Evolutionary conservation across 2,329 filamentous ascomycete species (phyloP).

Genomic region (Claviceps sp.): DNA sequence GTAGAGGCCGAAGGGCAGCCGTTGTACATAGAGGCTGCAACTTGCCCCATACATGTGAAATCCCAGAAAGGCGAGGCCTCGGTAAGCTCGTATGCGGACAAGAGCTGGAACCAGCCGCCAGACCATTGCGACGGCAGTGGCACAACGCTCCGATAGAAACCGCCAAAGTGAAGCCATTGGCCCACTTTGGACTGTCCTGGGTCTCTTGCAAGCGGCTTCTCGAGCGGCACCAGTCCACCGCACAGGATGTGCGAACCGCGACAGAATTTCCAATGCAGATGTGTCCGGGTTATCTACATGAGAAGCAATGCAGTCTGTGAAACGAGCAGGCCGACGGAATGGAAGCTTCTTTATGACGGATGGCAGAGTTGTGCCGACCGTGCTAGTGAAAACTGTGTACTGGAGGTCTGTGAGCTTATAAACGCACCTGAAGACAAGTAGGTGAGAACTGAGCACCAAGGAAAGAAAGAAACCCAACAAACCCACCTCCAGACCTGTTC

Average conservation of each 20-base stretch:
- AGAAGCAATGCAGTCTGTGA: background rate
- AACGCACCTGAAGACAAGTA: background rate
- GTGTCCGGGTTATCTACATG: background rate
- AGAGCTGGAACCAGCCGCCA: background rate
- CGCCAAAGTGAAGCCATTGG: background rate
- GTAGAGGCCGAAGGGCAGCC: slow-evolving; percentile 11
- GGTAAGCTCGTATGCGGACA: slow-evolving; percentile 1
- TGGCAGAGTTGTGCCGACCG: background rate
- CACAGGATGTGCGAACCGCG: background rate
- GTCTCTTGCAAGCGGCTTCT: background rate
- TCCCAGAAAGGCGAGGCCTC: background rate
- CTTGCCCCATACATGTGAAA: slow-evolving; percentile 6
- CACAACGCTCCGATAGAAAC: background rate
- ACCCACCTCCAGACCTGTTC: background rate
- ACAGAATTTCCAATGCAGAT: background rate
- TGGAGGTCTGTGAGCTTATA: background rate
- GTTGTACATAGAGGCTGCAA: slow-evolving; percentile 8
- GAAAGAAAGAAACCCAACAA: background rate
- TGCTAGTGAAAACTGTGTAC: background rate
- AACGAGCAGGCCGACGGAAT: background rate
- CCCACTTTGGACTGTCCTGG: background rate
- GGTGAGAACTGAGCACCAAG: background rate
- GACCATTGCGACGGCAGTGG: background rate
- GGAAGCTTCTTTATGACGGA: background rate
- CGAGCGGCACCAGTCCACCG: background rate